A percentile compares a stretch with the other conserved stretches of the same genome.
Evolutionary conservation across 208 protist genomes (phyloP).

Genomic region (Trypanosoma cruzi): DNA sequence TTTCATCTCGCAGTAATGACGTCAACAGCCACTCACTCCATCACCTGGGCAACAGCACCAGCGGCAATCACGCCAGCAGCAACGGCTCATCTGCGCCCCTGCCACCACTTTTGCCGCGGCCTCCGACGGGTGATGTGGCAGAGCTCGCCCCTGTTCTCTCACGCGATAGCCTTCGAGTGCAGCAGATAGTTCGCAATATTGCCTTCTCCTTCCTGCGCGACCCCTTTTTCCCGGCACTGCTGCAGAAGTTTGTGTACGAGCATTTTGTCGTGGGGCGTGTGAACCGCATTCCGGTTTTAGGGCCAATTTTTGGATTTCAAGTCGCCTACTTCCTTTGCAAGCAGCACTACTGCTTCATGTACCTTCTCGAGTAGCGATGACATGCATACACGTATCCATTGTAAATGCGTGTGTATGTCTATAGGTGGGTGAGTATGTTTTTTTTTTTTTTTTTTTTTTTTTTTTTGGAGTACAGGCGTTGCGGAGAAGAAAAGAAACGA

Average conservation of each 20-base stretch:
- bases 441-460: conserved; percentile 2
- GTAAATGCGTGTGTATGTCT: conserved; percentile 14
- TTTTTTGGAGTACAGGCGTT: background rate
- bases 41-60: background rate
- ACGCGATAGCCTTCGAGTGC: conserved; percentile 63
- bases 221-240: conserved; percentile 76
- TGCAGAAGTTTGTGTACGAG: conserved; percentile 69
- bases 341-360: conserved; percentile 90
- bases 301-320: conserved; percentile 59
- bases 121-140: conserved; percentile 16
- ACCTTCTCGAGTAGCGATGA: conserved; percentile 62
- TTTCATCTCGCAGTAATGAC: conserved; percentile 8
- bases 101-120: conserved; percentile 1
- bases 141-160: conserved; percentile 35
- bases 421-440: background rate
- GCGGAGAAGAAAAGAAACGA: background rate
- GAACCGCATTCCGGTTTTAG: conserved; percentile 76
- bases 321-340: conserved; percentile 72
- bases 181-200: conserved; percentile 63
- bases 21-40: background rate
- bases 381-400: too few species aligned
- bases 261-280: conserved; percentile 70
- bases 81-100: conserved; percentile 7
- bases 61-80: background rate
- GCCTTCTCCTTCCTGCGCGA: conserved; percentile 65